phyloP scores from a whole-genome alignment of 2,329 filamentous ascomycete genomes.

The Cercospora nicotianae region DNA sequence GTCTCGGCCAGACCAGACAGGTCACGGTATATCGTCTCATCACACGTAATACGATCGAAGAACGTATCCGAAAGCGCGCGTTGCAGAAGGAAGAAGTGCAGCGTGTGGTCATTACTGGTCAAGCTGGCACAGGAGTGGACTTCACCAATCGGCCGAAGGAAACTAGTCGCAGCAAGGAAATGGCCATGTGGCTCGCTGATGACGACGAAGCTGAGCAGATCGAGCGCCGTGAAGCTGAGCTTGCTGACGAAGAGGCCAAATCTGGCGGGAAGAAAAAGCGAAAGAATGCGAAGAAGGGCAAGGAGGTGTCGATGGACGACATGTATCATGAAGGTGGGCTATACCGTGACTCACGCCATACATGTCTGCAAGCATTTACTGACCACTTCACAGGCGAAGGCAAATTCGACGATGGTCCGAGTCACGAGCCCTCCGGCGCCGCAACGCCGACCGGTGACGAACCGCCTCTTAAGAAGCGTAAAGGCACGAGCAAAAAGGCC shows the following conservation, averaged over 20 bases:
- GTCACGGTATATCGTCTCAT: constrained; percentile 98
- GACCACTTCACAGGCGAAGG: constrained; percentile 72
- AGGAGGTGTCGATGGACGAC: constrained; percentile 75
- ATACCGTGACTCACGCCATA: not conserved
- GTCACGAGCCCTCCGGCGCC: constrained; percentile 78
- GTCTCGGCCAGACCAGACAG: constrained; percentile 91
- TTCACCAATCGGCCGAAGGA: constrained; percentile 86
- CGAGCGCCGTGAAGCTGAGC: constrained; percentile 85
- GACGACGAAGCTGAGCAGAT: constrained; percentile 95
- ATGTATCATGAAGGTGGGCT: constrained; percentile 93
- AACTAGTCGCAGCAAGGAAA: constrained; percentile 96
- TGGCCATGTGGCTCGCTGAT: constrained; percentile 97
- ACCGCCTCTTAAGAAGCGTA: constrained; percentile 58
- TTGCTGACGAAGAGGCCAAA: constrained; percentile 64
- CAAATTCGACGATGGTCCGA: constrained; percentile 88
- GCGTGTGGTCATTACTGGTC: constrained; percentile 91
- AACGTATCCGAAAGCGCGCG: constrained; percentile 94
- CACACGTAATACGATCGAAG: constrained; percentile 93
- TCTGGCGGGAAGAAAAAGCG: constrained; percentile 56
- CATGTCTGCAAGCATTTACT: constrained; percentile 8
- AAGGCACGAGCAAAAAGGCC: constrained; percentile 52
- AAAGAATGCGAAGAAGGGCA: constrained; percentile 57
- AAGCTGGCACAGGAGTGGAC: constrained; percentile 69
- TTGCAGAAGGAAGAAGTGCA: constrained; percentile 98
- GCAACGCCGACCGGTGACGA: constrained; percentile 69